Base-by-base conservation (phyloP, 108 stramenopile genomes). In the Epipyxis sp. region DNA sequence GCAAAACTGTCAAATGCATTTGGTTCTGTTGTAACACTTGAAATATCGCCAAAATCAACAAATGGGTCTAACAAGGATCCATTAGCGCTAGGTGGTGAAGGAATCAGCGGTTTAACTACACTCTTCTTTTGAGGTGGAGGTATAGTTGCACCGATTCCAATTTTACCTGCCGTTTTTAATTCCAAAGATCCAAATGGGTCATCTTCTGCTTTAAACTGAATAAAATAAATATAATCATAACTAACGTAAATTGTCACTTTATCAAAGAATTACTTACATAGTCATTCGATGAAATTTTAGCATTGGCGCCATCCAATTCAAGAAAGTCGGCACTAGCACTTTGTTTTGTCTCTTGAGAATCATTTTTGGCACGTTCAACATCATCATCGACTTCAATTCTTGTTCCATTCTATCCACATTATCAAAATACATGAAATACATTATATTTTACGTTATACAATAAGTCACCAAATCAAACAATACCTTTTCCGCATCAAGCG, bases 401-500 rank as follows among this genome's bases (percentile, higher is more conserved):
- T 32, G 25, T 25, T 65, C 61, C 61, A 37, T 16, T 65, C 61
- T 65, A 65, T 13, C 61, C 20, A 20, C 54, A 57, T 32, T 25
- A 65, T 37, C 10, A 10, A 65, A 65, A 65, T 6, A 65, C 61
- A 3, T 16, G 6, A 65, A 37, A 37, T 25, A 35, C 16, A 32
- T 37, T 32, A 6, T 37, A 16, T 37, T 32, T 10, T 32, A 29
- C 34, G 25, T 13, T 32, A 16, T 35, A 65, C 6, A 65, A 10
- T 32, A 37, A 65, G 3, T 37, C 34, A 13, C 61, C 61, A 13
- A 25, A 10, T 6, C 54, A 57, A 57, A 16, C 20, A 16, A 6
- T 65, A 65, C 61, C 61, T 32, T 16, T 40, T 80, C 79, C 3
- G 79, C 79, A 0, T 76, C 79, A 35, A 80, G 50, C 27, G 71